Percentiles rank a stretch among this genome's conserved stretches.
Conservation (phyloP, 139 green algal genomes). For the Raphidocelis subcapitata region DNA sequence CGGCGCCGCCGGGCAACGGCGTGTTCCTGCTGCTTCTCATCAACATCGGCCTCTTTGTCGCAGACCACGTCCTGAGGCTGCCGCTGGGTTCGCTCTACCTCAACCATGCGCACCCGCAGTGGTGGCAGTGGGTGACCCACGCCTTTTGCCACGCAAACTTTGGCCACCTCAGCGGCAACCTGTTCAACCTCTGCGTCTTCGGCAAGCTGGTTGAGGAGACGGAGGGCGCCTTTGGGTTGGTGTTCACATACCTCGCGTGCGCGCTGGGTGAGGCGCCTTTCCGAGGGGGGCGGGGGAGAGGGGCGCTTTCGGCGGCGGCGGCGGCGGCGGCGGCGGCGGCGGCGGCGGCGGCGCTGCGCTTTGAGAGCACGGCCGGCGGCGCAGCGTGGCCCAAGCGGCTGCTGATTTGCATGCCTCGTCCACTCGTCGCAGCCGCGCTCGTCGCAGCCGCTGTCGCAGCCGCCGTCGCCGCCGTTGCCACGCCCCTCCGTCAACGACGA, state of each 20-base stretch:
- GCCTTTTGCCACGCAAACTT: constrained; percentile 62
- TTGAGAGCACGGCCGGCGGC: too few species aligned
- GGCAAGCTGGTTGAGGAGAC: constrained; percentile 73
- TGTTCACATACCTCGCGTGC: constrained; percentile 61
- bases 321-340: background rate
- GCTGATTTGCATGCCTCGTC: too few species aligned
- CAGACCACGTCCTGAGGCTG: constrained; percentile 59
- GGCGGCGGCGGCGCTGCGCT: background rate
- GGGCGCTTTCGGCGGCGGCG: background rate
- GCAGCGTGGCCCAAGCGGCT: too few species aligned
- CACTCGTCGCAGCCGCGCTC: too few species aligned
- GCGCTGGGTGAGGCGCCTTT: constrained; percentile 44
- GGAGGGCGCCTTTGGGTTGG: constrained; percentile 53
- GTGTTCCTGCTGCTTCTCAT: constrained; percentile 42
- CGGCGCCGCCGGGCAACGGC: constrained; percentile 21
- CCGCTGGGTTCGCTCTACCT: constrained; percentile 54
- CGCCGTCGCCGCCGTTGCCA: too few species aligned
- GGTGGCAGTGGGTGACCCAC: constrained; percentile 63
- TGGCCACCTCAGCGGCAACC: constrained; percentile 56
- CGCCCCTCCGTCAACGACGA: too few species aligned
- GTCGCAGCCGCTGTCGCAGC: too few species aligned
- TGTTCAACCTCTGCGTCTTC: constrained; percentile 76
- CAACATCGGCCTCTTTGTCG: constrained; percentile 54
- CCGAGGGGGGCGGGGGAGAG: background rate
- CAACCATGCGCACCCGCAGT: constrained; percentile 55